Conservation (phyloP, 2,329 filamentous ascomycete genomes). For the Epichloe aotearoae region DNA sequence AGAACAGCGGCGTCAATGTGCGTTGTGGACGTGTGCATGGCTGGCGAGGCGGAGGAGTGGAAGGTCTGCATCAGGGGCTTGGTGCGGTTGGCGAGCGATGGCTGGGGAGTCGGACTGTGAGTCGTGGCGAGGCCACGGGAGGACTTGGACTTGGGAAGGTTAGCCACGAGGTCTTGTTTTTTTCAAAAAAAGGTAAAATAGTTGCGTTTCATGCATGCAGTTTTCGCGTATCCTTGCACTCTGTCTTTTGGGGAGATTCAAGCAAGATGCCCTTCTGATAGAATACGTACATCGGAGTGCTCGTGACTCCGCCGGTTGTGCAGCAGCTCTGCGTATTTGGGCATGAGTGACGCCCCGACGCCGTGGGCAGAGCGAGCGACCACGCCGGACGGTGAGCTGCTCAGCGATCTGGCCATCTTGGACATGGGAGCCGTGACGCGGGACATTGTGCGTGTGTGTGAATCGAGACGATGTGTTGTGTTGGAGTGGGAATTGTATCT, state of each 20-base stretch:
- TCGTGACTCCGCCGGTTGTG: constrained; percentile 22
- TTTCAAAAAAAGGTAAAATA: not conserved
- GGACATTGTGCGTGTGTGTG: constrained; percentile 24
- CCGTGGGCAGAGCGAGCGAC: constrained; percentile 21
- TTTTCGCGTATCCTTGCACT: not conserved
- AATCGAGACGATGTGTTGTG: too few relatives aligned
- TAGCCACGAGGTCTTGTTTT: not conserved
- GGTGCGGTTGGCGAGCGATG: constrained; percentile 29
- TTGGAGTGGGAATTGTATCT: too few relatives aligned
- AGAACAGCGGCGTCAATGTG: constrained; percentile 42
- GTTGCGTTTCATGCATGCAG: too few relatives aligned
- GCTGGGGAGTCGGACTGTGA: constrained; percentile 33
- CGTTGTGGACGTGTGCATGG: constrained; percentile 23
- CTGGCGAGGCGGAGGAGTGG: constrained; percentile 33
- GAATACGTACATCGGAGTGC: constrained; percentile 26
- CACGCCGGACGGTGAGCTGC: constrained; percentile 26
- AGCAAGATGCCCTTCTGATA: not conserved
- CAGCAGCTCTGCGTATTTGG: constrained; percentile 34
- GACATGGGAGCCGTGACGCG: constrained; percentile 35
- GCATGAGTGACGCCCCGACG: constrained; percentile 27
- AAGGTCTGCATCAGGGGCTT: constrained; percentile 53
- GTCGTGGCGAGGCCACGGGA: constrained; percentile 31
- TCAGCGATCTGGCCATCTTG: constrained; percentile 34
- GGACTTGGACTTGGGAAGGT: constrained; percentile 10
- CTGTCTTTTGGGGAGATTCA: not conserved